Evolutionary conservation across 192 early-diverging fungal species (phyloP), one percentile per base, ranked within the genome.

Genomic region (Entophlyctis helioformis): DNA sequence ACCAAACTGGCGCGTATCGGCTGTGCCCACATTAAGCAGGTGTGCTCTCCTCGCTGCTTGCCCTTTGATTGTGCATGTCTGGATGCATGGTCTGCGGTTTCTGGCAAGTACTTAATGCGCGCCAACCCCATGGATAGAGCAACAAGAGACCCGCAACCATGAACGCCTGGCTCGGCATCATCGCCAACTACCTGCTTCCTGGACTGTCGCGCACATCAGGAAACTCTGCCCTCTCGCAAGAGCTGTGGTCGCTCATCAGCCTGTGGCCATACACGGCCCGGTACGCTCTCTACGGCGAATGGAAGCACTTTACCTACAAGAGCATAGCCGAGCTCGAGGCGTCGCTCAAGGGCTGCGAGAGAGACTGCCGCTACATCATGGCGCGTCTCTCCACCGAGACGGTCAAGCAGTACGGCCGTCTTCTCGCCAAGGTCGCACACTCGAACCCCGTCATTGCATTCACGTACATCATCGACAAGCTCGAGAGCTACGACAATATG

Each of bases 401-500:
- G 39, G 66, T 74, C n/a, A 82, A 83, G 39, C 66, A 76, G 25
- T 74, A 74, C 23, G 85, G 84, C 10, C 64, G 85, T 19, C 68
- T 71, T 50, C 71, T 89, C 39, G 83, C 73, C 15, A 85, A 86
- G 54, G 48, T 79, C 24, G 63, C 74, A 3, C 85, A 89, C 51
- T 70, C 75, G 2, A 89, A 89, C 44, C 88, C 88, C 0, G 54
- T 66, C 4, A 64, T 85, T 28, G 80, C 84, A 0, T 89, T 85
- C 56, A 53, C 63, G 0, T 66, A 76, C 39, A 72, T 85, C 26
- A 60, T 87, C 31, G 69, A 76, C 21, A 76, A 72, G 31, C 56
- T 89, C 2, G 72, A 85, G 53, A 52, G 54, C 2, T 86, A 86
- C 59, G 80, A 86, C 50, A 91, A 87, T 48, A 55, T 84, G 66